Conservation (phyloP, 345 rosid genomes). For the Reutealis trisperma region DNA sequence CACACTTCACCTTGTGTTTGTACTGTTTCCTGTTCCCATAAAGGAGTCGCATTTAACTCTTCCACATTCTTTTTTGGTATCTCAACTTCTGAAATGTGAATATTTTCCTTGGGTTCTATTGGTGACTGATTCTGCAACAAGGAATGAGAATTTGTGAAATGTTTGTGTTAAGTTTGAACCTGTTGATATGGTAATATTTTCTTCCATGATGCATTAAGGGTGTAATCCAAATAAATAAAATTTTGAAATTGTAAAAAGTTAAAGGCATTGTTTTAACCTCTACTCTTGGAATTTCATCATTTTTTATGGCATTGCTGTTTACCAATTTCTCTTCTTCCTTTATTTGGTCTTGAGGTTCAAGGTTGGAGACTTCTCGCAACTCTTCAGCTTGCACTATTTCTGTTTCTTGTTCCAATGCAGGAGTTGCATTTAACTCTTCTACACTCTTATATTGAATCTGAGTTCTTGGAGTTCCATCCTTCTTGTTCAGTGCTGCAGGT, state of each 20-base stretch:
- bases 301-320: background rate
- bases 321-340: conserved; percentile 21
- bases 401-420: conserved; percentile 28
- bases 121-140: conserved; percentile 24
- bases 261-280: conserved; percentile 13
- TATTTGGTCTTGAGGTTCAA: conserved; percentile 21
- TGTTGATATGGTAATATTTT: background rate
- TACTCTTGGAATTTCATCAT: conserved; percentile 1
- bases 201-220: background rate
- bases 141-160: background rate
- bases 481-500: conserved; percentile 5
- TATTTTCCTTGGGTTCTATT: conserved; percentile 9
- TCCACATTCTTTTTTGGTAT: background rate
- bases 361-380: conserved; percentile 1
- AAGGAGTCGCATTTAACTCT: background rate
- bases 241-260: background rate
- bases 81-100: conserved; percentile 9
- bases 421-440: conserved; percentile 1
- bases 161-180: background rate
- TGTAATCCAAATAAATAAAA: background rate
- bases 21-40: conserved; percentile 19
- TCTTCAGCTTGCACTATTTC: conserved; percentile 13
- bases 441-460: background rate
- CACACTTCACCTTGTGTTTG: conserved; percentile 12
- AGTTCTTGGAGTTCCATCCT: too few relatives aligned